Evolutionary conservation across 768 basidiomycete genomes (phyloP).

Genomic region (Termitomyces sp.): DNA sequence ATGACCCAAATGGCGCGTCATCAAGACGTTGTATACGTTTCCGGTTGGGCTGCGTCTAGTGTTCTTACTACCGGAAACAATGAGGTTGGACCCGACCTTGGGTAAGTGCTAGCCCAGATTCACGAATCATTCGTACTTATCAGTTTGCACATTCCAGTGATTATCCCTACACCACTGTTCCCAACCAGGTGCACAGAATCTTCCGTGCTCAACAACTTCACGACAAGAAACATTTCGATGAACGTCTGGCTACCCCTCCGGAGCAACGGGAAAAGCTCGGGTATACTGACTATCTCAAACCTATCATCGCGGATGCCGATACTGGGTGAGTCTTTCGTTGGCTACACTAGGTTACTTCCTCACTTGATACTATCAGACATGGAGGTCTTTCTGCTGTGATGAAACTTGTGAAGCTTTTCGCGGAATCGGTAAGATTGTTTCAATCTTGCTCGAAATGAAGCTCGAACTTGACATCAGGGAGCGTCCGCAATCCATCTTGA

Average conservation of each 20-base stretch:
- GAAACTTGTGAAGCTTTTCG: slow-evolving; percentile 92
- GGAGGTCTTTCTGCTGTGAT: slow-evolving; percentile 91
- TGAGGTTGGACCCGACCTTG: slow-evolving; percentile 89
- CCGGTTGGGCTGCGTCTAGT: slow-evolving; percentile 87
- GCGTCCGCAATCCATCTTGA: slow-evolving; percentile 89
- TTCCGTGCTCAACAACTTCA: slow-evolving; percentile 91
- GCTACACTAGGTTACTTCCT: neutral
- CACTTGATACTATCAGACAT: slow-evolving; percentile 47
- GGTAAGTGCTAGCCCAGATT: slow-evolving; percentile 42
- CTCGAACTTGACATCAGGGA: slow-evolving; percentile 38
- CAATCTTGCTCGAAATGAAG: neutral
- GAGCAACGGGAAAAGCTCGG: slow-evolving; percentile 66
- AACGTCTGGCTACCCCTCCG: slow-evolving; percentile 59
- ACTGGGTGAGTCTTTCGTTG: slow-evolving; percentile 58
- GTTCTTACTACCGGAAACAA: slow-evolving; percentile 86
- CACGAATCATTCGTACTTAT: neutral
- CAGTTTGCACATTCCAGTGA: slow-evolving; percentile 42
- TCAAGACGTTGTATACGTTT: slow-evolving; percentile 87
- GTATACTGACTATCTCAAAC: slow-evolving; percentile 83
- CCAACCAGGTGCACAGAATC: slow-evolving; percentile 89
- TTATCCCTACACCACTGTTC: slow-evolving; percentile 94
- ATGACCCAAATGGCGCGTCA: slow-evolving; percentile 91
- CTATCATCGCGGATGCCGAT: slow-evolving; percentile 93
- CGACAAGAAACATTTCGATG: slow-evolving; percentile 90
- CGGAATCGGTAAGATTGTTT: slow-evolving; percentile 60